A percentile compares a stretch with the other conserved stretches of the same genome.
These are phyloP conservation scores for Vitis hybrid DNA, from an alignment of 177 flowering plant species.

Conservation along the genomic window DNA sequence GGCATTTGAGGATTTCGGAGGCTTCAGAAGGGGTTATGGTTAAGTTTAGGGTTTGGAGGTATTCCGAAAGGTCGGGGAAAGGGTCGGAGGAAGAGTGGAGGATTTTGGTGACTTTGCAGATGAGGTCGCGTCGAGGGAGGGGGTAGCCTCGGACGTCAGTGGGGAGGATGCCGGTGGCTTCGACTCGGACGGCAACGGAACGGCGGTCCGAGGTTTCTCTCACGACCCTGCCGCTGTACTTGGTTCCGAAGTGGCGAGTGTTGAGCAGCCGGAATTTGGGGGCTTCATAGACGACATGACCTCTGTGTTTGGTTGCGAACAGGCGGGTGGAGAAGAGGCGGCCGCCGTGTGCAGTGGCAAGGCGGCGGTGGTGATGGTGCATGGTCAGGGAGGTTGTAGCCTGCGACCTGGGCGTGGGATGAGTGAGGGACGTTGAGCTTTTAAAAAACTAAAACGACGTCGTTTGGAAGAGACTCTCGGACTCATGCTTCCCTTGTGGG, in stretches of 20 bases:
- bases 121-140: constrained; percentile 81
- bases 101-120: constrained; percentile 63
- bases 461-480: too few relatives aligned
- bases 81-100: constrained; percentile 43
- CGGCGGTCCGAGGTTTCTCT: constrained; percentile 49
- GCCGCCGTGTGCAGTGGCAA: not conserved
- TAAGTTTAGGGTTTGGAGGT: constrained; percentile 51
- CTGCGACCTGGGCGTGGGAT: too few relatives aligned
- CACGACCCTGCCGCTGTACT: constrained; percentile 66
- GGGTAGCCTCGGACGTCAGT: constrained; percentile 68
- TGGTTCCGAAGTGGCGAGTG: constrained; percentile 67
- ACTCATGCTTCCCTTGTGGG: too few relatives aligned
- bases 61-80: constrained; percentile 47
- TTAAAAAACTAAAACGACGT: too few relatives aligned
- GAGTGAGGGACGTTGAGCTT: too few relatives aligned
- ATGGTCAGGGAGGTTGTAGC: not conserved
- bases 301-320: not conserved
- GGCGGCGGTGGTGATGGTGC: not conserved
- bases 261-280: not conserved
- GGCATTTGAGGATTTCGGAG: constrained; percentile 70
- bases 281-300: not conserved
- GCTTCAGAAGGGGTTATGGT: constrained; percentile 62
- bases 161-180: constrained; percentile 28
- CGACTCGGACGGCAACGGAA: constrained; percentile 46
- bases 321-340: not conserved